phyloP scores from a whole-genome alignment of 129 eudicot species.

The Escallonia rubra region DNA sequence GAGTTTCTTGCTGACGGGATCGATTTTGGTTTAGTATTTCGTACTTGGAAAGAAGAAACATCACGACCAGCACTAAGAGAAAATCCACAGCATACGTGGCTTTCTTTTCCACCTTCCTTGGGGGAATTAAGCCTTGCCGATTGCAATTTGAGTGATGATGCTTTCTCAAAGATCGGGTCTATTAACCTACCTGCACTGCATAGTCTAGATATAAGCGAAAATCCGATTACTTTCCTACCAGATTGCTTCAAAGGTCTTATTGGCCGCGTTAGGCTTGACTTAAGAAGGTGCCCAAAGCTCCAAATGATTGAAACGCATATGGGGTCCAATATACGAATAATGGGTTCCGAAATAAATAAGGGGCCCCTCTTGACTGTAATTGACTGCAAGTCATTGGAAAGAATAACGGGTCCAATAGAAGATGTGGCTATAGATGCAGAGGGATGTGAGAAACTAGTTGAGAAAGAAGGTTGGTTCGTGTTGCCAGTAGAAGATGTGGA shows the following conservation, averaged over 20 bases:
- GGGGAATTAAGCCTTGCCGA: conserved; percentile 3
- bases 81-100: neutral
- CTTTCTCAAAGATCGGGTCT: neutral
- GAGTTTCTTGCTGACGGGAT: neutral
- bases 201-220: neutral
- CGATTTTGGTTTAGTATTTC: neutral
- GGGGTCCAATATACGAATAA: neutral
- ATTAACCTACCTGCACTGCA: conserved; percentile 1
- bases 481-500: neutral
- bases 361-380: neutral
- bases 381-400: neutral
- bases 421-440: neutral
- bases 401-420: neutral
- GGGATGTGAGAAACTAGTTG: neutral
- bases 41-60: neutral
- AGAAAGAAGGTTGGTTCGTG: neutral
- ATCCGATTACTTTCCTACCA: conserved; percentile 10
- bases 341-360: no score
- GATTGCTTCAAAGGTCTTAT: conserved; percentile 5
- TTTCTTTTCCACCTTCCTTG: neutral
- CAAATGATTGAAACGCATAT: neutral
- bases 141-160: conserved; percentile 11
- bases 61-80: neutral
- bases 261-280: neutral
- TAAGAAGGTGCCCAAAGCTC: neutral